Percentiles rank a stretch among this genome's conserved stretches.
Evolutionary conservation across 352 stramenopile genomes (phyloP).

Genomic region (Globisporangium recalcitrans): DNA sequence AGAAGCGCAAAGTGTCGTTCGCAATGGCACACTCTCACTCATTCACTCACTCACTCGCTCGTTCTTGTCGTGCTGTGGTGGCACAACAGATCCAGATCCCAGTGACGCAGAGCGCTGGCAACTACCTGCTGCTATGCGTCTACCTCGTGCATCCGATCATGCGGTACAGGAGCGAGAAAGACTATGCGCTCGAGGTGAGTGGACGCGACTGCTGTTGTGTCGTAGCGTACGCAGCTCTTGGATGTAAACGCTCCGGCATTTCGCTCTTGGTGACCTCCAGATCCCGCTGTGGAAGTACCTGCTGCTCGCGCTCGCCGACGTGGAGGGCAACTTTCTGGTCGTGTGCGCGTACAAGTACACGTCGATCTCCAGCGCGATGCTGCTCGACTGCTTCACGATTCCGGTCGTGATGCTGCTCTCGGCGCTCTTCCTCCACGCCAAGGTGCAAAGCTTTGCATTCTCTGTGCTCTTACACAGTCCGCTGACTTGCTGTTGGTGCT

Average conservation of each 20-base stretch:
- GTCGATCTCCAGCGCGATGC: constrained; percentile 93
- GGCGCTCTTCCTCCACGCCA: constrained; percentile 75
- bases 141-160: constrained; percentile 49
- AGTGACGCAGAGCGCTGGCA: constrained; percentile 67
- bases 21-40: neutral
- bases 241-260: neutral
- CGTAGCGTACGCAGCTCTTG: neutral
- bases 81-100: constrained; percentile 59
- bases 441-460: constrained; percentile 22
- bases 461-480: neutral
- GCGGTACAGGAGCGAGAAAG: constrained; percentile 32
- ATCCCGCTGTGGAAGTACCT: constrained; percentile 87
- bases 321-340: constrained; percentile 93
- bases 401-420: constrained; percentile 94
- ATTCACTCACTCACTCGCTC: neutral
- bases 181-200: constrained; percentile 44
- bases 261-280: constrained; percentile 13
- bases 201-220: too few species aligned
- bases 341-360: constrained; percentile 96
- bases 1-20: neutral
- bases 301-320: constrained; percentile 90
- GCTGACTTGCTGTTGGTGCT: neutral
- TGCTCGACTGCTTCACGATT: constrained; percentile 96
- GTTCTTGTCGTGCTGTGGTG: neutral
- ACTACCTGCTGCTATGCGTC: constrained; percentile 60